Base-by-base conservation (phyloP, 148 eudicot genomes). In the Euryodendron excelsum region DNA sequence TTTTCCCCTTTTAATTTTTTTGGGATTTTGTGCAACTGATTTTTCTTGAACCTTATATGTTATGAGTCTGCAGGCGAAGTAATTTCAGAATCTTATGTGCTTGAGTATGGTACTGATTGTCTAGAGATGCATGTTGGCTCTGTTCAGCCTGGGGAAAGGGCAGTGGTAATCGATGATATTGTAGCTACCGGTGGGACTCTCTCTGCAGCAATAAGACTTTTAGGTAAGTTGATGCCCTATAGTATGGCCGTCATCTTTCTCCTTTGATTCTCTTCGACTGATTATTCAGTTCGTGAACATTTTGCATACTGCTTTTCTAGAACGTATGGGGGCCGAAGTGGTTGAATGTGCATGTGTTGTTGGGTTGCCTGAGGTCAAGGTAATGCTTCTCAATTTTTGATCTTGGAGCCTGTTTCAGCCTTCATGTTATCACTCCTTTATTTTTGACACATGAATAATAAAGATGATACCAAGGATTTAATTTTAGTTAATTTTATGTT, bases 121-220 rank as follows among this genome's bases (percentile, higher is more conserved):
- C 80, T 93, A 77, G 92, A 93, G 84, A 93, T 93, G 98, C 98
- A 91, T 71, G 89, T 90, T 68, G 94, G 88, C 21, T 96, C 94
- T 14, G 89, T 90, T 33, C 85, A 88, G 72, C 85, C 91, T n/a
- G 96, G 98, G 68, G 98, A 93, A 48, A 84, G 91, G 33, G 91
- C 87, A 12, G 73, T 93, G 77, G 84, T 93, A 28, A 91, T 93
- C 1, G 98, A 93, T 80, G 98, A 93, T 85, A 78, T 93, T 50
- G 92, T 93, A 41, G 98, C 98, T 31, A 93, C 98, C 0, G 98
- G 98, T 6, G 98, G 98, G 31, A 93, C 98, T 63, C 87, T 93
- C n/a, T 81, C 84, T 80, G 98, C 98, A 15, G 98, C 96, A 23
- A 90, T 89, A n/a, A 86, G 83, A 68, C 96, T 93, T 56, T 79